Evolutionary conservation across 176 grass and related monocot genomes (phyloP), one percentile per base, ranked within the genome.

Genomic region (maize (Zea mays)): DNA sequence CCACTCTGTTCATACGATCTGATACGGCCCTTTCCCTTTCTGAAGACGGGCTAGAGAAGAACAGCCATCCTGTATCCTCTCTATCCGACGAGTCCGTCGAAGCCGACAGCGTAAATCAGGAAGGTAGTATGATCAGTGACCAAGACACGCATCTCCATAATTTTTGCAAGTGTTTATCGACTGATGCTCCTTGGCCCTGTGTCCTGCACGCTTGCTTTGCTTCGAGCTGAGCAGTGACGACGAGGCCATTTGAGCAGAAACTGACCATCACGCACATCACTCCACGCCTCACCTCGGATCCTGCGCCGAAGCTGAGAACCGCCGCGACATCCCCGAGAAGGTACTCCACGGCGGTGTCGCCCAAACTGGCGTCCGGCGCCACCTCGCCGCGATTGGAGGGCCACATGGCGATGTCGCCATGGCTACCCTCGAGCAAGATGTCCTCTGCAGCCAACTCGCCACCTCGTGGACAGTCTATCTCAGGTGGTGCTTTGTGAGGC

Each of bases 341-440:
- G 42, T 85, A 84, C 42, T 91, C 88, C 67, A 63, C 73, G 6
- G 79, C 80, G 12, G 71, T 79, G 64, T 88, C 91, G 19, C 95
- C 95, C 6, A 94, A 97, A 50, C 67, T 86, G 80, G 36, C 85
- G 27, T 91, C 93, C 62, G 77, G 86, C 39, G 83, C 87, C 52
- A 82, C 71, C 56, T 95, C 96, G 20, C 85, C 76, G 41, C 77
- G 82, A 15, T 36, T 86, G 38, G 89, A 92, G 38, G 83, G 74
- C 36, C 83, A 81, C 10, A 70, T 82, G 82, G 46, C 87, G 19
- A 71, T 95, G 66, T 76, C 86, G 60, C 74, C 92, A 69, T 99
- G 92, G 96, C 81, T 88, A 10, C 90, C 90, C 19, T 99, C 96
- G 10, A 99, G 96, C 77, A 92, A 89, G 83, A 93, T 92, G 74